Evolutionary conservation across 2,329 filamentous ascomycete species (phyloP), one percentile per base, ranked within the genome.

Genomic region (Botryosphaeria dothidea): DNA sequence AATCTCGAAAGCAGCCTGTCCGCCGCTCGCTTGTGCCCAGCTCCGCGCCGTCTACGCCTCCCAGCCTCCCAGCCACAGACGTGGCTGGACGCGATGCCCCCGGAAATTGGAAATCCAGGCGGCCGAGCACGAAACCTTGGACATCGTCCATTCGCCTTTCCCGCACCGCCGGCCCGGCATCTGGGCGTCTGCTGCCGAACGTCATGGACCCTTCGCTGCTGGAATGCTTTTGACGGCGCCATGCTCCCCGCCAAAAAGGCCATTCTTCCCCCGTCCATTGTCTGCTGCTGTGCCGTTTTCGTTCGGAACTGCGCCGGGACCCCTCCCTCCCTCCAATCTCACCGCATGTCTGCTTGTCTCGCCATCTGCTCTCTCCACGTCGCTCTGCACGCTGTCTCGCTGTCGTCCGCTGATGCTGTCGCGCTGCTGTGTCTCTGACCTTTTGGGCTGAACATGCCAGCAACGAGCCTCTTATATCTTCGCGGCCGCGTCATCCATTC

Each of bases 401-500:
- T 17, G 19, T 46, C 19, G 19, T 29, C 23, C 46, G 15, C 31
- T 34, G 31, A 34, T 21, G 43, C 43, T 46, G 43, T 52, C 23
- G 25, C 52, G 21, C 51, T 56, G 51, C 29, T 56, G 51, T 51
- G 48, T 51, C 48, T 27, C 25, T 7, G 4, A 29, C 46, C 6
- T 19, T 27, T 17, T 23, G 74, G 0, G 86, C 31, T 11, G 31
- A 6, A 34, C 31, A 6, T 34, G 85, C 73, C 90, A 83, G 74
- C 90, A 93, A 2, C 91, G 88, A 0, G 86, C 82, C 46, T 86
- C 81, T 9, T 79, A 72, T 61, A 84, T 79, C 43, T 81, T 78
- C 0, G 84, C 81, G 0, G 87, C 82, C n/a, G 79, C 76, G 38
- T 86, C 77, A 65, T 86, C 90, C 0, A 84, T 85, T 7, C 85